Evolutionary conservation across 2,329 filamentous ascomycete genomes (phyloP), one percentile per base, ranked within the genome.

Genomic region (Fusarium armeniacum): DNA sequence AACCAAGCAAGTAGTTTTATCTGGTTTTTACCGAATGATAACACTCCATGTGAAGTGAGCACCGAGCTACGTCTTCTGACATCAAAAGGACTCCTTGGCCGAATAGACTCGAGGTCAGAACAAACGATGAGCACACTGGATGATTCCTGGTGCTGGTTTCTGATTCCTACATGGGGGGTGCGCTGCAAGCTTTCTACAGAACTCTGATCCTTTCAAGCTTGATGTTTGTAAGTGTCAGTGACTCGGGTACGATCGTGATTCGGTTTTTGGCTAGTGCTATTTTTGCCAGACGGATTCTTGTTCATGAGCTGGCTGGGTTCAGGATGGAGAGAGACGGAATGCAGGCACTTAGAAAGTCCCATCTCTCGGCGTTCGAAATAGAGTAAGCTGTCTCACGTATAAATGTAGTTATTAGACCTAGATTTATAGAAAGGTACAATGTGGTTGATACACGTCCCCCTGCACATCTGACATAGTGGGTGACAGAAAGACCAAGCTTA

Each of bases 131-230:
- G 35, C 49, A 58, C 3, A 46, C 22, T 4, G 56, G 56, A 0
- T 69, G 61, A 56, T 70, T 69, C 28, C 32, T 69, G 15, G 40
- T 46, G 1, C 18, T 71, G 18, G 30, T 46, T 1, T 70, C 63
- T 12, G 13, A 11, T 2, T 38, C 69, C 2, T 70, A 70, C 24
- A 61, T 69, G 0, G 67, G 68, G 0, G 54, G 58, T 16, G 65
- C 59, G 2, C 40, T 71, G 5, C 67, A 71, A 32, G 67, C 56
- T 9, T 50, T 71, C 6, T 69, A 46, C 2, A 64, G 64, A 3
- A 71, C 67, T 7, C 47, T 69, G 0, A 35, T 71, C 7, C 53
- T 71, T 3, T 71, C 67, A 2, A 71, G 67, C 15, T 44, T 71
- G 33, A 56, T 71, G 3, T 71, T 71, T 11, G 49, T 71, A 4